Percentiles rank a stretch among this genome's conserved stretches.
phyloP scores from a whole-genome alignment of 768 basidiomycete genomes.

The Russula sp. region DNA sequence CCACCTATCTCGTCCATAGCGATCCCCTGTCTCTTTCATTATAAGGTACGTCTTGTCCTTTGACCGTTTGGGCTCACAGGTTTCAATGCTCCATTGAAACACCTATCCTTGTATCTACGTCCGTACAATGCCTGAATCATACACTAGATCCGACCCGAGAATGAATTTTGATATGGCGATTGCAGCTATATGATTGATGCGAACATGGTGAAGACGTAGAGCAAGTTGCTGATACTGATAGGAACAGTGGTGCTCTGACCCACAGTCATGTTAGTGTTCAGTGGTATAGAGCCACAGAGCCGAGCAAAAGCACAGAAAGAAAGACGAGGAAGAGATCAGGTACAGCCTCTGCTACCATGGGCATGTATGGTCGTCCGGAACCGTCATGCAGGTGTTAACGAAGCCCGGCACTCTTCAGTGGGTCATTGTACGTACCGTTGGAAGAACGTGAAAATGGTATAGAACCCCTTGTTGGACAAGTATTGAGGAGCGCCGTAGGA shows the following conservation, averaged over 20 bases:
- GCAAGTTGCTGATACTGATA: not conserved
- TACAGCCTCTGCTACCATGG: not conserved
- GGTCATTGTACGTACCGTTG: not conserved
- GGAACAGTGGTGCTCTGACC: not conserved
- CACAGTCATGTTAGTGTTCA: slow-evolving; percentile 22
- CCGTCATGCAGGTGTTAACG: not conserved
- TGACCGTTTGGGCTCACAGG: not conserved
- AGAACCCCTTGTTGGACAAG: not conserved
- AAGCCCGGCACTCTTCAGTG: not conserved
- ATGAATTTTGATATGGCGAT: slow-evolving; percentile 13
- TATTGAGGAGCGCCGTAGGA: not conserved
- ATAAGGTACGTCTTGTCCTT: slow-evolving; percentile 1
- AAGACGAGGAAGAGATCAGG: not conserved
- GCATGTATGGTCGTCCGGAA: not conserved
- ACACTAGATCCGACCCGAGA: slow-evolving; percentile 12
- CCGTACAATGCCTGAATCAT: not conserved
- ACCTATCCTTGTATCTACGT: slow-evolving; percentile 1
- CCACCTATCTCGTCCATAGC: not conserved
- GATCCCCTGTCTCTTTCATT: slow-evolving; percentile 4
- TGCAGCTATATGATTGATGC: slow-evolving; percentile 8
- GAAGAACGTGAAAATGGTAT: not conserved
- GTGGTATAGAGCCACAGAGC: slow-evolving; percentile 35
- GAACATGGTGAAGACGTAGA: slow-evolving; percentile 18
- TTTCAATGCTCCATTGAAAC: not conserved
- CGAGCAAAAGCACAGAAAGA: not conserved